Evolutionary conservation across 352 stramenopile species (phyloP).

Genomic region (Globisporangium yorkense): DNA sequence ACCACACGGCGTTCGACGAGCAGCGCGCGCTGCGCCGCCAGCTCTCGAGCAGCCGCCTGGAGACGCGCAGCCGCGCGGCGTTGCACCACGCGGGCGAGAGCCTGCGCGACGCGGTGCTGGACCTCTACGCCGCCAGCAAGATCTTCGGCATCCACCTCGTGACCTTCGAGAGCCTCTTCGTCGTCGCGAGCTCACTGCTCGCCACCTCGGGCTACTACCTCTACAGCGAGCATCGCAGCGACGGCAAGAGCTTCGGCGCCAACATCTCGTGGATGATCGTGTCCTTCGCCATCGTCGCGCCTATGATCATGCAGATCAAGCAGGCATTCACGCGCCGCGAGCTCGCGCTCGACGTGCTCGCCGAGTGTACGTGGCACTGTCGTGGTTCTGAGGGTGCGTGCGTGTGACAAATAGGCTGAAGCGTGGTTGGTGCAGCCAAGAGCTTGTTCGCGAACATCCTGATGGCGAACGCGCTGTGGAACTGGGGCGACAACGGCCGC

Average conservation of each 20-base stretch:
- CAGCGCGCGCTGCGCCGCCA: conserved; percentile 3
- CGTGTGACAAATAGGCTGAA: background rate
- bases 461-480: conserved; percentile 73
- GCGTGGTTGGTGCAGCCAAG: conserved; percentile 23
- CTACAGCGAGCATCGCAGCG: conserved; percentile 25
- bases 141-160: conserved; percentile 72
- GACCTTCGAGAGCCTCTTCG: conserved; percentile 75
- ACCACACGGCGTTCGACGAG: conserved; percentile 16
- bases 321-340: conserved; percentile 76
- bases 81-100: conserved; percentile 32
- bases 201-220: conserved; percentile 70
- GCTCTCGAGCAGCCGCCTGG: conserved; percentile 13
- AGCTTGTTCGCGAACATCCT: conserved; percentile 68
- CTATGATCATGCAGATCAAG: conserved; percentile 87
- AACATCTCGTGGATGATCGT: conserved; percentile 86
- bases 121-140: conserved; percentile 72
- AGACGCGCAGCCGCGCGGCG: conserved; percentile 7
- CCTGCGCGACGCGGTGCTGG: conserved; percentile 54
- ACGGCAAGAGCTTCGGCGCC: conserved; percentile 44
- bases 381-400: background rate
- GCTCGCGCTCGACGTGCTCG: conserved; percentile 57
- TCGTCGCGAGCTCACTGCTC: conserved; percentile 51
- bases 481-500: conserved; percentile 69
- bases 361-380: conserved; percentile 33
- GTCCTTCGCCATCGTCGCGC: conserved; percentile 74